Percentiles rank a stretch among this genome's conserved stretches.
These are phyloP conservation scores for Amanita brunnescens DNA, from an alignment of 768 basidiomycete genomes.

Conservation along the genomic window DNA sequence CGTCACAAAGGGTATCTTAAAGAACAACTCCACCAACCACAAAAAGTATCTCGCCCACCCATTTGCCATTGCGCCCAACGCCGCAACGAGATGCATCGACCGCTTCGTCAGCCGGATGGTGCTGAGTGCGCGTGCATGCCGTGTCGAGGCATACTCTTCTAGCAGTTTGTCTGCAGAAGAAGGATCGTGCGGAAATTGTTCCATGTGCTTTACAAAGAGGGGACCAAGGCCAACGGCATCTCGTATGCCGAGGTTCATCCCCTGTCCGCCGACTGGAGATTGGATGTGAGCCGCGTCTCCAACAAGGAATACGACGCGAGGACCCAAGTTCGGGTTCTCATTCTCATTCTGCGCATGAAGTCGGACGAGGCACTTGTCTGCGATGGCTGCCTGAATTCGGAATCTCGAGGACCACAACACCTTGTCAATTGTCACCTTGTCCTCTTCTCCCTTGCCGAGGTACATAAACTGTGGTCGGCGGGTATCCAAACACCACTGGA, in stretches of 20 bases:
- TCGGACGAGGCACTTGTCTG: slow-evolving; percentile 28
- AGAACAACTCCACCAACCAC: background rate
- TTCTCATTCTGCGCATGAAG: slow-evolving; percentile 3
- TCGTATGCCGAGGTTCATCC: slow-evolving; percentile 52
- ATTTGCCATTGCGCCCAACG: background rate
- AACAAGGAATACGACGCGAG: slow-evolving; percentile 13
- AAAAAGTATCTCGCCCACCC: background rate
- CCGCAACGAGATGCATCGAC: slow-evolving; percentile 12
- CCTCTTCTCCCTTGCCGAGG: slow-evolving; percentile 22
- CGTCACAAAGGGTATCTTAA: slow-evolving; percentile 9
- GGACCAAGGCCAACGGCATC: slow-evolving; percentile 40
- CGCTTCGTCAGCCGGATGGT: slow-evolving; percentile 34
- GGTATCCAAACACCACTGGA: slow-evolving; percentile 34
- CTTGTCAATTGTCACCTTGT: slow-evolving; percentile 26
- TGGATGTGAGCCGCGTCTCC: slow-evolving; percentile 40
- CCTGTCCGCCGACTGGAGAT: slow-evolving; percentile 47
- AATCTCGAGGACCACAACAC: slow-evolving; percentile 39
- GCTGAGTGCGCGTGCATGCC: slow-evolving; percentile 30
- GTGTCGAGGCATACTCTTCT: slow-evolving; percentile 23
- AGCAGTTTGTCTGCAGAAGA: slow-evolving; percentile 23
- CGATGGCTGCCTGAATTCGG: slow-evolving; percentile 35
- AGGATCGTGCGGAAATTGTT: slow-evolving; percentile 10
- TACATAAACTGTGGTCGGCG: slow-evolving; percentile 17
- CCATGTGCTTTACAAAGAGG: slow-evolving; percentile 27
- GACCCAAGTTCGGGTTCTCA: background rate